phyloP scores from a whole-genome alignment of 495 filamentous ascomycete genomes.

The Penicillium lagena region DNA sequence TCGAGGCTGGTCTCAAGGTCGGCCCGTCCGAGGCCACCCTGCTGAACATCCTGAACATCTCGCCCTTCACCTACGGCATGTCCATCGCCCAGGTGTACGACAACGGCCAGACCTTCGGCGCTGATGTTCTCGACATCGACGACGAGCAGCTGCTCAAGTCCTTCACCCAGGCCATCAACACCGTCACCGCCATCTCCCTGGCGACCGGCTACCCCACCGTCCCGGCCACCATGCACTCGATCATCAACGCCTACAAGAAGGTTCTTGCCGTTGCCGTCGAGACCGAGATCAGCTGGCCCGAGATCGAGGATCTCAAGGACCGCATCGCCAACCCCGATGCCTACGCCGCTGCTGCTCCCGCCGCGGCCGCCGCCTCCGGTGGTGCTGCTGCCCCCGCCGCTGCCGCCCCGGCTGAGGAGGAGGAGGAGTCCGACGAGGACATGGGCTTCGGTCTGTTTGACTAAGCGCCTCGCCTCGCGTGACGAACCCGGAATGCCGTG shows the following conservation, averaged over 20 bases:
- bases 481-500: slow-evolving; percentile 32
- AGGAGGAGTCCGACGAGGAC: slow-evolving; percentile 43
- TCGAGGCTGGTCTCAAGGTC: slow-evolving; percentile 89
- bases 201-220: slow-evolving; percentile 91
- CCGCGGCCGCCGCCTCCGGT: slow-evolving; percentile 45
- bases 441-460: slow-evolving; percentile 55
- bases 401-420: slow-evolving; percentile 47
- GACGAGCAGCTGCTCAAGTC: slow-evolving; percentile 84
- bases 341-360: slow-evolving; percentile 76
- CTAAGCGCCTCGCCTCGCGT: slow-evolving; percentile 32
- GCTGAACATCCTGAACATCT: slow-evolving; percentile 99
- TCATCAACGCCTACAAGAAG: slow-evolving; percentile 98
- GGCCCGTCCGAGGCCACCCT: slow-evolving; percentile 97
- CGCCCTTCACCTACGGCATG: slow-evolving; percentile 99
- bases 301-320: slow-evolving; percentile 96
- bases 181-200: slow-evolving; percentile 85
- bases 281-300: slow-evolving; percentile 91
- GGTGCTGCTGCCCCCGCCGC: slow-evolving; percentile 45
- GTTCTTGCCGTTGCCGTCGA: slow-evolving; percentile 81
- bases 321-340: slow-evolving; percentile 97
- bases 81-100: slow-evolving; percentile 93
- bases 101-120: slow-evolving; percentile 81
- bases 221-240: slow-evolving; percentile 90
- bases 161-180: slow-evolving; percentile 74
- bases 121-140: slow-evolving; percentile 82